Percentiles rank a stretch among this genome's conserved stretches.
These are phyloP conservation scores for Cyclocybe aegerita DNA, from an alignment of 768 basidiomycete species.

Conservation along the genomic window DNA sequence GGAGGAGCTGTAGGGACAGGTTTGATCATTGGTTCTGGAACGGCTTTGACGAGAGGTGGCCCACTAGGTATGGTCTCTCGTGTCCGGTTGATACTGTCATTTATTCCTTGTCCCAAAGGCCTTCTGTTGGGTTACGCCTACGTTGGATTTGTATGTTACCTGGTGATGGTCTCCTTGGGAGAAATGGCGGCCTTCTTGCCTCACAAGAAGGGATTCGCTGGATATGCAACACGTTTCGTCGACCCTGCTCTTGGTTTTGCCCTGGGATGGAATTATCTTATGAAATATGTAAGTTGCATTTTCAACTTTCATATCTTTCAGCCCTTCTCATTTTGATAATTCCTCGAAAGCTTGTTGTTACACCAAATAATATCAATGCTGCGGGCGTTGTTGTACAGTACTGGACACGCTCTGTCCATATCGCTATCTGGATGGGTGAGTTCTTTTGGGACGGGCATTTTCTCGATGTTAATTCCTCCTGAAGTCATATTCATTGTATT, in stretches of 20 bases:
- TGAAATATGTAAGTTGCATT: slow-evolving; percentile 45
- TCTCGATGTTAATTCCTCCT: not conserved
- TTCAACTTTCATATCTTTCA: not conserved
- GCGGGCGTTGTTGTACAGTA: slow-evolving; percentile 53
- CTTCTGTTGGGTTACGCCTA: slow-evolving; percentile 41
- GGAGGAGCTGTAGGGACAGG: slow-evolving; percentile 55
- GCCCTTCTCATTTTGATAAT: slow-evolving; percentile 4
- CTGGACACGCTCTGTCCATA: slow-evolving; percentile 44
- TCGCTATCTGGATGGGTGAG: slow-evolving; percentile 59
- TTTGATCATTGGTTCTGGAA: slow-evolving; percentile 58
- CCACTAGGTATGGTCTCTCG: slow-evolving; percentile 39
- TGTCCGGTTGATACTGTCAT: not conserved
- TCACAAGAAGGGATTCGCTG: slow-evolving; percentile 60
- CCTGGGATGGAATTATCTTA: slow-evolving; percentile 62
- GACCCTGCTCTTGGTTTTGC: slow-evolving; percentile 72
- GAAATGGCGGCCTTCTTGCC: slow-evolving; percentile 54
- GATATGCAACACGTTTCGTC: slow-evolving; percentile 63
- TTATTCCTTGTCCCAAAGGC: slow-evolving; percentile 17
- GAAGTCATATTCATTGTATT: slow-evolving; percentile 56
- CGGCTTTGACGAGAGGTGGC: slow-evolving; percentile 55
- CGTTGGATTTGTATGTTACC: slow-evolving; percentile 56
- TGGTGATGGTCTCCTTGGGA: slow-evolving; percentile 57
- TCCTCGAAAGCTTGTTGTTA: slow-evolving; percentile 50
- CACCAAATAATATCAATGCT: slow-evolving; percentile 66
- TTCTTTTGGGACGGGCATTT: slow-evolving; percentile 18